Evolutionary conservation across 805 yeast species (phyloP), one percentile per base, ranked within the genome.

Genomic region (Suhomyces vadensis): DNA sequence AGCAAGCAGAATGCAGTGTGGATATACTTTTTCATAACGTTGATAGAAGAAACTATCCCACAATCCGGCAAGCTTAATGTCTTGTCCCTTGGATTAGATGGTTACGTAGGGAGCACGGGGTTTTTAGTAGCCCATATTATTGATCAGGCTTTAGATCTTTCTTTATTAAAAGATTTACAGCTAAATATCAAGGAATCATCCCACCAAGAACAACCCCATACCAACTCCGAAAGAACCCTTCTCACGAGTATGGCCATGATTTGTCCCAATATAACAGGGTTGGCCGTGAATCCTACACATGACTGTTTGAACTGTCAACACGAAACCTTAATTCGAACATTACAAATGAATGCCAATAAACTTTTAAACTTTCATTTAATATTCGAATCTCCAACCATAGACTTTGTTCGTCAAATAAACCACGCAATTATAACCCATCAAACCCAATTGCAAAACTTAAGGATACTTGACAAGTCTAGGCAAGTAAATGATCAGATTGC

Each of bases 301-400:
- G 51, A 58, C 40, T 58, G 63, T 44, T 37, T 57, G 3, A 43
- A 42, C 6, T 60, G 63, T 27, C 62, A 58, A 37, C 36, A 39
- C 17, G 37, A 39, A 6, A 35, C 49, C 33, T 20, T 52, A 0
- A 26, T 44, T 6, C 23, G 35, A 1, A 14, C 48, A 3, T 22
- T 58, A 7, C 13, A 10, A 19, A 41, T 33, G 20, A 27, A 52
- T 3, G 19, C 38, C 6, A 37, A 47, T 24, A 48, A 51, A 29
- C 47, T 55, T 20, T 25, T 36, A 10, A 35, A 33, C 3, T 36
- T 53, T 3, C 49, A 47, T 35, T 22, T 54, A n/a, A 41, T 37
- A 17, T 43, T 52, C 35, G 61, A 56, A 37, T 39, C 51, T 8
- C 44, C 52, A 2, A 52, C 43, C 7, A 21, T 38, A 5, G 47